These are phyloP conservation scores for Ramaria sp. DNA, from an alignment of 768 basidiomycete genomes.

Conservation along the genomic window DNA sequence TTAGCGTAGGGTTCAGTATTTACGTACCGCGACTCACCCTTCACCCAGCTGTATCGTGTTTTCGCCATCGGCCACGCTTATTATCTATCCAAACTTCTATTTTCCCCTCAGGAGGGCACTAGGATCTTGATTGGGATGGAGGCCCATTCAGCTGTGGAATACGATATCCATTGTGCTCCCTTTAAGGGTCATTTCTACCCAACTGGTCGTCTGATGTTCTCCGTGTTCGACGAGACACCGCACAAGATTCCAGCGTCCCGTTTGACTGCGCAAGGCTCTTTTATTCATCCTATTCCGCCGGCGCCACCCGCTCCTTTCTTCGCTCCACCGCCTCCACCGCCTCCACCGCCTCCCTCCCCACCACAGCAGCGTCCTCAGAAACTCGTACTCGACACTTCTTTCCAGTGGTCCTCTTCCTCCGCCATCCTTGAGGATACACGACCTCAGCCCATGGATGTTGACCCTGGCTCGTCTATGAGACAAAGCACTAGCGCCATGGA, in stretches of 20 bases:
- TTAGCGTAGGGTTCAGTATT: slow-evolving; percentile 21
- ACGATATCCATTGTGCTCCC: slow-evolving; percentile 35
- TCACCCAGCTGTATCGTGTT: slow-evolving; percentile 54
- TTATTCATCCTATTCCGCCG: neutral
- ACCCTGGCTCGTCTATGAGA: neutral
- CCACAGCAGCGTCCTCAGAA: slow-evolving; percentile 15
- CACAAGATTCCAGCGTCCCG: slow-evolving; percentile 1
- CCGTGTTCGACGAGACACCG: slow-evolving; percentile 38
- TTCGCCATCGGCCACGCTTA: slow-evolving; percentile 52
- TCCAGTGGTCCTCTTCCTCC: slow-evolving; percentile 1
- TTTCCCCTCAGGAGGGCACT: slow-evolving; percentile 47
- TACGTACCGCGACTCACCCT: slow-evolving; percentile 6
- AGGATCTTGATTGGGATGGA: slow-evolving; percentile 55
- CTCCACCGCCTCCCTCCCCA: slow-evolving; percentile 15
- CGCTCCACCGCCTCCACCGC: slow-evolving; percentile 6
- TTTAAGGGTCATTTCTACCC: slow-evolving; percentile 41
- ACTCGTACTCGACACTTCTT: slow-evolving; percentile 6
- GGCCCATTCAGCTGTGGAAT: slow-evolving; percentile 49
- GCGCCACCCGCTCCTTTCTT: slow-evolving; percentile 11
- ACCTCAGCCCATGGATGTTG: slow-evolving; percentile 14
- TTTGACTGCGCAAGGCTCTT: neutral
- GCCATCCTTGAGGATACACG: neutral
- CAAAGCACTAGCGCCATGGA: slow-evolving; percentile 9
- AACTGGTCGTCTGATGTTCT: slow-evolving; percentile 51
- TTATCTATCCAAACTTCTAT: slow-evolving; percentile 57